Percentiles rank a stretch among this genome's conserved stretches.
Conservation (phyloP, 1,139 yeast genomes). For the Blastobotrys proliferans region DNA sequence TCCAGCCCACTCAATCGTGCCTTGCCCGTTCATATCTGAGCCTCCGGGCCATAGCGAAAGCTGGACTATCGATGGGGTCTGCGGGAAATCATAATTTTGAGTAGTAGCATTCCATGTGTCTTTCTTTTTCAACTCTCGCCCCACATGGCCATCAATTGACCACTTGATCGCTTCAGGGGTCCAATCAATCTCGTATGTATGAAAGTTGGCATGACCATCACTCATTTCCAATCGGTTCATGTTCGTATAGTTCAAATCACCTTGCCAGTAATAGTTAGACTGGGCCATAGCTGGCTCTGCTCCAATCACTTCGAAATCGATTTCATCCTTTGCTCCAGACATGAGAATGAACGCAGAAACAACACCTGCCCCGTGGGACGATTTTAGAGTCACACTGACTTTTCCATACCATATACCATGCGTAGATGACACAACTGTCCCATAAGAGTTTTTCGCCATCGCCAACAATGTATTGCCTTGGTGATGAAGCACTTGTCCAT, state of each 20-base stretch:
- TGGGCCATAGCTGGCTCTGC: constrained; percentile 61
- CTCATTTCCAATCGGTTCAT: constrained; percentile 43
- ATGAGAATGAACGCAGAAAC: constrained; percentile 79
- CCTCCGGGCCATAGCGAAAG: constrained; percentile 95
- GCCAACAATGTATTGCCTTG: constrained; percentile 57
- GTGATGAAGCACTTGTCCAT: constrained; percentile 58
- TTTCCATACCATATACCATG: constrained; percentile 86
- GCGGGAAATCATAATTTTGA: constrained; percentile 66
- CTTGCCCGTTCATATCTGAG: constrained; percentile 53
- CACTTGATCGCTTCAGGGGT: constrained; percentile 64
- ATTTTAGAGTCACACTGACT: constrained; percentile 60
- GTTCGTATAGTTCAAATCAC: constrained; percentile 64
- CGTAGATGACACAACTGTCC: constrained; percentile 79
- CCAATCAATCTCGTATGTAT: constrained; percentile 83
- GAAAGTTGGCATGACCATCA: constrained; percentile 63
- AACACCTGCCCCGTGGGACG: constrained; percentile 77
- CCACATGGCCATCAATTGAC: constrained; percentile 65
- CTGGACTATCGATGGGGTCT: constrained; percentile 85
- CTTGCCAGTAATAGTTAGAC: constrained; percentile 76
- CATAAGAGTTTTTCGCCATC: constrained; percentile 75
- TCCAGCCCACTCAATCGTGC: constrained; percentile 94
- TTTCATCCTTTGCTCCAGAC: constrained; percentile 85
- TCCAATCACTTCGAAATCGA: constrained; percentile 86
- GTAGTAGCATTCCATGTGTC: constrained; percentile 69
- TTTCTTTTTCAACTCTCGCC: constrained; percentile 61